Evolutionary conservation across 192 early-diverging fungal species (phyloP).

Genomic region (Phlyctochytrium bullatum): DNA sequence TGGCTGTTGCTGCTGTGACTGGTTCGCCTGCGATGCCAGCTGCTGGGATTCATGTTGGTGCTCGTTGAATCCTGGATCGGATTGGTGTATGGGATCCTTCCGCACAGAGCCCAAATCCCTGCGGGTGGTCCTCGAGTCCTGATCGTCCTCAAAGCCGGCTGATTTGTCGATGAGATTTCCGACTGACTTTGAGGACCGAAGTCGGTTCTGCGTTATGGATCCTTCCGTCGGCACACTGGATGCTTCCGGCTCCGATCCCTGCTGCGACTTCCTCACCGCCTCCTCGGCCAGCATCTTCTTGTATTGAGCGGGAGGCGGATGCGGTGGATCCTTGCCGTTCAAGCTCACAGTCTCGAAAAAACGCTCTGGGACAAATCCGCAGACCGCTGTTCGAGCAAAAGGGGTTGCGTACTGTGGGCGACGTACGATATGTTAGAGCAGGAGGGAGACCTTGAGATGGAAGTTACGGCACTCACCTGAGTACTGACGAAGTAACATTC

Average conservation of each 20-base stretch:
- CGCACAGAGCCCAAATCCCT: not conserved
- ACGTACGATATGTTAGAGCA: not conserved
- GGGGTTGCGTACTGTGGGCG: slow-evolving; percentile 42
- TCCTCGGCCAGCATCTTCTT: not conserved
- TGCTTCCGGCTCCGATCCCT: not conserved
- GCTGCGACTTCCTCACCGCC: not conserved
- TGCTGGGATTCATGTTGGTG: too few species aligned
- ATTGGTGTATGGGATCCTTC: too few species aligned
- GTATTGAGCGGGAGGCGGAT: not conserved
- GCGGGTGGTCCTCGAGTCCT: not conserved
- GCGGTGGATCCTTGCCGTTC: slow-evolving; percentile 4
- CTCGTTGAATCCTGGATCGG: too few species aligned
- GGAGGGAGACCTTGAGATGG: not conserved
- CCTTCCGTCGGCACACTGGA: not conserved
- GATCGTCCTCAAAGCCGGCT: not conserved
- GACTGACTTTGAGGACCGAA: not conserved
- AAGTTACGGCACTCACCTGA: slow-evolving; percentile 7
- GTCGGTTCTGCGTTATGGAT: not conserved
- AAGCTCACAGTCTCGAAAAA: slow-evolving; percentile 48
- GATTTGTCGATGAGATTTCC: not conserved
- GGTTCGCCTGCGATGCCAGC: not conserved
- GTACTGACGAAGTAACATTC: slow-evolving; percentile 52
- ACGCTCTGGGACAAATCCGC: slow-evolving; percentile 43
- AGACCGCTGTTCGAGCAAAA: slow-evolving; percentile 47
- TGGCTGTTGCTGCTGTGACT: not conserved